phyloP scores from a whole-genome alignment of 371 early-diverging fungal genomes.

The Haplosporangium sp. region DNA sequence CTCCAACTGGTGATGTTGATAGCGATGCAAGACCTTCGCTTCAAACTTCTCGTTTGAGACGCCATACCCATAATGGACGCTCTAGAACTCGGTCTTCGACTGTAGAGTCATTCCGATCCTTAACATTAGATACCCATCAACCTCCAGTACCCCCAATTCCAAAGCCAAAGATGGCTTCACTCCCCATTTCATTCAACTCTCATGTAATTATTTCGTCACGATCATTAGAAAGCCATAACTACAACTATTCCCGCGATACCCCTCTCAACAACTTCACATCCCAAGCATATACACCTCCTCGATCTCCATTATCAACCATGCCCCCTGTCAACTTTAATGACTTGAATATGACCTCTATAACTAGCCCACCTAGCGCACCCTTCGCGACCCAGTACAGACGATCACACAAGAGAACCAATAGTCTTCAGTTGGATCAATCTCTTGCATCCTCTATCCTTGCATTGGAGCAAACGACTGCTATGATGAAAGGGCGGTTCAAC shows the following conservation, averaged over 20 bases:
- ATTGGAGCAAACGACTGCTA: constrained; percentile 12
- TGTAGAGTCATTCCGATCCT: not conserved
- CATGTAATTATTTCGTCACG: not conserved
- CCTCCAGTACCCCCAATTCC: not conserved
- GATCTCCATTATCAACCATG: not conserved
- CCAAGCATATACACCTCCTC: constrained; percentile 3
- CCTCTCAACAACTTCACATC: not conserved
- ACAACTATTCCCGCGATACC: not conserved
- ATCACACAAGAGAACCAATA: constrained; percentile 21
- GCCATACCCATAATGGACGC: constrained; percentile 10
- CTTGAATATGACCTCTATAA: not conserved
- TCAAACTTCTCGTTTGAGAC: not conserved
- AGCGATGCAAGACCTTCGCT: not conserved
- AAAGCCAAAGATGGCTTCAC: not conserved
- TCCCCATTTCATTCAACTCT: not conserved
- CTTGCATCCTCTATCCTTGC: constrained; percentile 6
- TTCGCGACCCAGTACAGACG: not conserved
- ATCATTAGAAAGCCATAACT: not conserved
- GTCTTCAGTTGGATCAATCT: not conserved
- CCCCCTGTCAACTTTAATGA: constrained; percentile 2
- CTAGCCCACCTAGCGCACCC: not conserved
- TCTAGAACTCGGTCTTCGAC: not conserved
- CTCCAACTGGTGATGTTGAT: not conserved
- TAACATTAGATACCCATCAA: not conserved
- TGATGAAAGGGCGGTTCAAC: constrained; percentile 11